Evolutionary conservation across 148 eudicot species (phyloP).

Genomic region (Camellia lanceoleosa): DNA sequence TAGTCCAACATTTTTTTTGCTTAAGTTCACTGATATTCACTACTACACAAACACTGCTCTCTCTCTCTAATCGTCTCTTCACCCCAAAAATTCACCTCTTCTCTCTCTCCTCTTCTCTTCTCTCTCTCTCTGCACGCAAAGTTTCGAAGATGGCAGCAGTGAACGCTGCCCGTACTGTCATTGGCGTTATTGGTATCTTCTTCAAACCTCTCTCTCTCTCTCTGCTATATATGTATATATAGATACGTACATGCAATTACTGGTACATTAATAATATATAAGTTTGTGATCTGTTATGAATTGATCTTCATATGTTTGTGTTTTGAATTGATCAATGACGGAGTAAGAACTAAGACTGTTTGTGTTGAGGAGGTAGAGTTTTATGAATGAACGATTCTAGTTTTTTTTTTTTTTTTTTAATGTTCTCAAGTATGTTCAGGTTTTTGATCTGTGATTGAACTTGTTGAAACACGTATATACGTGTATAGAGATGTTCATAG

Average conservation of each 20-base stretch:
- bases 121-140: slow-evolving; percentile 10
- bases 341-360: neutral
- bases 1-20: too few relatives aligned
- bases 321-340: neutral
- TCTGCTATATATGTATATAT: neutral
- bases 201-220: neutral
- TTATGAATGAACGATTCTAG: neutral
- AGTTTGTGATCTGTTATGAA: too few relatives aligned
- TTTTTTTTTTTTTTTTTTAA: neutral
- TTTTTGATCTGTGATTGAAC: too few relatives aligned
- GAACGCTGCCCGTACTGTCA: slow-evolving; percentile 12
- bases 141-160: slow-evolving; percentile 9
- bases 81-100: too few relatives aligned
- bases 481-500: too few relatives aligned
- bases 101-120: slow-evolving; percentile 16
- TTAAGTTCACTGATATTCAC: too few relatives aligned
- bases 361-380: neutral
- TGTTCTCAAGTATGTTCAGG: too few relatives aligned
- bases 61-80: neutral
- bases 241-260: neutral
- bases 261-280: too few relatives aligned
- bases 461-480: too few relatives aligned
- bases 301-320: neutral
- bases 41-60: too few relatives aligned
- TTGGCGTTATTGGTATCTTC: slow-evolving; percentile 30